These are phyloP conservation scores for Hypericum perforatum DNA, from an alignment of 345 rosid genomes.

Conservation along the genomic window DNA sequence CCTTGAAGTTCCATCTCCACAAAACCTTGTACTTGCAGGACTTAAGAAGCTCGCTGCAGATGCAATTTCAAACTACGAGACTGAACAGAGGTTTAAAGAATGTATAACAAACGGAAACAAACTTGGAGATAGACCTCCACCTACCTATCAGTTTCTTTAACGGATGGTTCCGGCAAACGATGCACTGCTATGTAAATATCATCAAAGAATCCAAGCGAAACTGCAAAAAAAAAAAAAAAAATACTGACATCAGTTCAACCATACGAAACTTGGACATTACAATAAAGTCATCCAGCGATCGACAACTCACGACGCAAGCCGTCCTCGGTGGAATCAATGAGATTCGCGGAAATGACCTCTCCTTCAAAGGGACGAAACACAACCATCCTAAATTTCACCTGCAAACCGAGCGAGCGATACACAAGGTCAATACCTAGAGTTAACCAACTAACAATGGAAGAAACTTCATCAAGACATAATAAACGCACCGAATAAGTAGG, in stretches of 20 bases:
- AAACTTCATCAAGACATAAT: conserved; percentile 2
- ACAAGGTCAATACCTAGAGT: background rate
- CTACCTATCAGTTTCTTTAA: conserved; percentile 37
- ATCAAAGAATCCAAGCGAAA: conserved; percentile 86
- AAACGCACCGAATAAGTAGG: conserved; percentile 59
- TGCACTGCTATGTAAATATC: conserved; percentile 59
- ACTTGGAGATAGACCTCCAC: conserved; percentile 22
- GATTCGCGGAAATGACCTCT: conserved; percentile 62
- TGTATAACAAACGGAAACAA: background rate
- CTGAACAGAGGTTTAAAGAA: background rate
- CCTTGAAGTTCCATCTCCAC: conserved; percentile 56
- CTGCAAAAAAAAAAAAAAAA: conserved; percentile 30
- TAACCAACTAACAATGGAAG: too few relatives aligned
- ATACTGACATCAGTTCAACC: background rate
- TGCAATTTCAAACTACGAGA: background rate
- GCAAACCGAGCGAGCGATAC: conserved; percentile 14
- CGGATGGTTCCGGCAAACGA: conserved; percentile 44
- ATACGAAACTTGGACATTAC: background rate
- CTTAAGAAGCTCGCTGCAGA: conserved; percentile 4
- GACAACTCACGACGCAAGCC: conserved; percentile 70
- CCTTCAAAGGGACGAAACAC: conserved; percentile 88
- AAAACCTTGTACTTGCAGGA: conserved; percentile 45
- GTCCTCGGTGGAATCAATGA: conserved; percentile 56
- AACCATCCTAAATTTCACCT: conserved; percentile 67
- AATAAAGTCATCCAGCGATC: background rate